Percentiles rank a stretch among this genome's conserved stretches.
phyloP scores from a whole-genome alignment of 768 basidiomycete species.

The Amanita jacksonii region DNA sequence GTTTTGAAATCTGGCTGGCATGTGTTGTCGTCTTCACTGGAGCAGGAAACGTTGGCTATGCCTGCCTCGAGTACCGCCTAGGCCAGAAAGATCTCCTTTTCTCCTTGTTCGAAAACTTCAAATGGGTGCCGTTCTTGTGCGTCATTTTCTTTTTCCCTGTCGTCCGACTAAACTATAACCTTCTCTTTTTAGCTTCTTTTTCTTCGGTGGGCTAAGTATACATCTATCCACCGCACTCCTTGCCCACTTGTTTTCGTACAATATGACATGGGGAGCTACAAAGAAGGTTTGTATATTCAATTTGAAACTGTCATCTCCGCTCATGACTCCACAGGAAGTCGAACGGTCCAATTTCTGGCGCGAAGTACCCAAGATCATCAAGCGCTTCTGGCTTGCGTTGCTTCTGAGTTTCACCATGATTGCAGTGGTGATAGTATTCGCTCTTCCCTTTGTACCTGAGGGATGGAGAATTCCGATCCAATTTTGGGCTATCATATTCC shows the following conservation, averaged over 20 bases:
- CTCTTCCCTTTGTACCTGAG: conserved; percentile 40
- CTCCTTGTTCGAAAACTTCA: conserved; percentile 47
- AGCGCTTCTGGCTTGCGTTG: conserved; percentile 66
- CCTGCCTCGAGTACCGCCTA: conserved; percentile 59
- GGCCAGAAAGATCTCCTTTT: conserved; percentile 43
- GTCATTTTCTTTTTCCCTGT: conserved; percentile 17
- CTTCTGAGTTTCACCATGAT: conserved; percentile 41
- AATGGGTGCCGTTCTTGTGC: conserved; percentile 70
- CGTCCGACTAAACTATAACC: background rate
- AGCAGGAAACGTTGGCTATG: conserved; percentile 59
- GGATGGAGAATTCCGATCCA: conserved; percentile 54
- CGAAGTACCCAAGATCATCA: conserved; percentile 77
- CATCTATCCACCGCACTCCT: conserved; percentile 57
- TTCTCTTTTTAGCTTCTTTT: conserved; percentile 48
- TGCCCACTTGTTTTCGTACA: conserved; percentile 66
- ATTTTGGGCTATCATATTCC: conserved; percentile 71
- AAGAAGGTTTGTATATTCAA: conserved; percentile 35
- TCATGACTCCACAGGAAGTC: conserved; percentile 49
- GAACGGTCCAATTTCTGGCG: conserved; percentile 86
- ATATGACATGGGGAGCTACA: conserved; percentile 73
- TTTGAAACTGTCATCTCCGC: background rate
- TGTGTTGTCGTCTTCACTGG: conserved; percentile 64
- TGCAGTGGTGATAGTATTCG: conserved; percentile 48
- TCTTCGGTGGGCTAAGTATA: conserved; percentile 68
- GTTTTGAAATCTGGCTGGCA: conserved; percentile 67